Percentiles rank a stretch among this genome's conserved stretches.
Evolutionary conservation across 306 rosid species (phyloP).

Genomic region (Canavalia gladiata): DNA sequence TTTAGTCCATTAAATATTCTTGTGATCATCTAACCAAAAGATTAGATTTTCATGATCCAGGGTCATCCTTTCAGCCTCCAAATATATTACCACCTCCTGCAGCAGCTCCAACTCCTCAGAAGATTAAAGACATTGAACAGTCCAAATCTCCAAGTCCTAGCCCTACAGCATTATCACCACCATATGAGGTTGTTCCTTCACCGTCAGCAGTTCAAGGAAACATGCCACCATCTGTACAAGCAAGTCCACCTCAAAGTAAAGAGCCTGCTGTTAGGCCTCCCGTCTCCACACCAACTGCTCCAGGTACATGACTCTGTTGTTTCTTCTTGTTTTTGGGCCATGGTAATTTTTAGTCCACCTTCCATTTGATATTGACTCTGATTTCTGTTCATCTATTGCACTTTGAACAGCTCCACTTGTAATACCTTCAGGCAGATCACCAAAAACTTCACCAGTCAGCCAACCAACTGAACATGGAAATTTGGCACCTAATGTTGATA

Average conservation of each 20-base stretch:
- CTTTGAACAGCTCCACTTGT: slow-evolving; percentile 55
- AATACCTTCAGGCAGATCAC: slow-evolving; percentile 50
- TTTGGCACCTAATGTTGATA: slow-evolving; percentile 55
- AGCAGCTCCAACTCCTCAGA: slow-evolving; percentile 57
- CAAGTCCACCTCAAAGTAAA: slow-evolving; percentile 50
- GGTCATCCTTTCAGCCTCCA: slow-evolving; percentile 55
- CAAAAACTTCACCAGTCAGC: slow-evolving; percentile 57
- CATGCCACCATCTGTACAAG: slow-evolving; percentile 38
- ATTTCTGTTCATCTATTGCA: slow-evolving; percentile 23
- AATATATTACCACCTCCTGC: slow-evolving; percentile 51
- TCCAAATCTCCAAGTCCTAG: slow-evolving; percentile 61
- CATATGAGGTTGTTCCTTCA: slow-evolving; percentile 55
- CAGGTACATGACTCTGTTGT: slow-evolving; percentile 56
- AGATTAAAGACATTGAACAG: slow-evolving; percentile 49
- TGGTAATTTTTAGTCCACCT: slow-evolving; percentile 22
- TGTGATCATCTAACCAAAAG: slow-evolving; percentile 24
- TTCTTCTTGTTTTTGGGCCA: neutral
- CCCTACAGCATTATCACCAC: slow-evolving; percentile 52
- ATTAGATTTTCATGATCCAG: slow-evolving; percentile 53
- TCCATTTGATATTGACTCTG: slow-evolving; percentile 34
- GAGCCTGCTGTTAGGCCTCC: slow-evolving; percentile 47
- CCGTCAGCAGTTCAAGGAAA: slow-evolving; percentile 55
- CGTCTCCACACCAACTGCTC: slow-evolving; percentile 53
- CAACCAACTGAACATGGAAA: slow-evolving; percentile 53
- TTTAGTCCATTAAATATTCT: slow-evolving; percentile 32